Evolutionary conservation across 164 flowering plant species (phyloP), one percentile per base, ranked within the genome.

Genomic region (Vitis rotundifolia): DNA sequence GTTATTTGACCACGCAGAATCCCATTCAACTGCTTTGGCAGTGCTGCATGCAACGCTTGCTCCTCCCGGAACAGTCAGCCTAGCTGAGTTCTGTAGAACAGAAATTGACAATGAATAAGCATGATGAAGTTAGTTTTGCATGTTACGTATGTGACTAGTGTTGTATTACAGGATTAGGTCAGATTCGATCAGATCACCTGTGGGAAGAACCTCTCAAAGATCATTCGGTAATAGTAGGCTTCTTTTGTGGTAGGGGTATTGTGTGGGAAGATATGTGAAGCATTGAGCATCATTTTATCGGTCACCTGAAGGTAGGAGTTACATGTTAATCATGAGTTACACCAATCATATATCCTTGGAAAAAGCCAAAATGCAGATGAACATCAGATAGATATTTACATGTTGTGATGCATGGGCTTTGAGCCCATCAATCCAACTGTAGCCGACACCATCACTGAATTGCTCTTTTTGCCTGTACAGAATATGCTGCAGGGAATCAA

Each of bases 391-490:
- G 54, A 37, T 0, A 18, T 47, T 16, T 88, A 93, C 98, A 83
- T 90, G 86, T 31, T 73, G 72, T n/a, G 85, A 87, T 64, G 98
- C 92, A 78, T 93, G 99, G 15, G 85, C 88, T 83, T 92, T 92
- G 47, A 94, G 91, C 9, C 97, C 97, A 80, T 94, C 98, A 54
- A 94, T 94, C 99, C 99, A 94, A 68, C 95, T 91, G 68, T 92
- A 94, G 13, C 99, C 98, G 66, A 94, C 98, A 50, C 97, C 99
- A 79, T 94, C 98, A 75, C 98, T 94, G 69, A 92, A 94, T 74
- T 94, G 97, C 76, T 94, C 98, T 64, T 94, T 92, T 82, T 94
- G 99, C 75, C 99, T 81, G 71, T 94, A 92, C 13, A 94, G 82
- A 71, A 94, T 90, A 71, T 92, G 99, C 97, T 94, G 94, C 87